These are phyloP conservation scores for Coemansia sp. DNA, from an alignment of 192 early-diverging fungal species.

Conservation along the genomic window DNA sequence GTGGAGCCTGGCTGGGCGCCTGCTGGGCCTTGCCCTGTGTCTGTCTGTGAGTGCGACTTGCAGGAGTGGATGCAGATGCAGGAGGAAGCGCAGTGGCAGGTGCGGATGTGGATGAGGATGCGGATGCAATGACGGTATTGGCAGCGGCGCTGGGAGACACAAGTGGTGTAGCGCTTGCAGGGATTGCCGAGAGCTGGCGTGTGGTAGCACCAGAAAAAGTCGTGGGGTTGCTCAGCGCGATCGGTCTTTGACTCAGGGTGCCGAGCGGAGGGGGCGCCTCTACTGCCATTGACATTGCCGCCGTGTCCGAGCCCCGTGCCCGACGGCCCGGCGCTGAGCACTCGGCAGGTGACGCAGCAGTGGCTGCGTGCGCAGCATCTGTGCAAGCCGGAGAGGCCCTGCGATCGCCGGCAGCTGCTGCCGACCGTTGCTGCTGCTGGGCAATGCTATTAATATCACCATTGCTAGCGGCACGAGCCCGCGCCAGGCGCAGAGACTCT, in stretches of 20 bases:
- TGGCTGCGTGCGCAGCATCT: background rate
- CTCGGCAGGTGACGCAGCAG: background rate
- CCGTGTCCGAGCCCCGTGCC: background rate
- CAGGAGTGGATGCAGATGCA: background rate
- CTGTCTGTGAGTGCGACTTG: constrained; percentile 1
- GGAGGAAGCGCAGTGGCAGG: background rate
- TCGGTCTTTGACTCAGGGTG: background rate
- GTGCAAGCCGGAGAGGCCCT: background rate
- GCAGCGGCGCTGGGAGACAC: background rate
- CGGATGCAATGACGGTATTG: background rate
- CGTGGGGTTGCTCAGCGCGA: background rate
- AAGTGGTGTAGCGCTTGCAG: background rate
- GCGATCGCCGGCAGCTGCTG: background rate
- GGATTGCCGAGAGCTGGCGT: background rate
- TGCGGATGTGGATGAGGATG: background rate
- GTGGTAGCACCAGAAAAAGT: background rate
- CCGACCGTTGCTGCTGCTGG: background rate
- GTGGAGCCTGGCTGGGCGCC: background rate
- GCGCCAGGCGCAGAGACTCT: background rate
- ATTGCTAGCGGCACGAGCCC: background rate
- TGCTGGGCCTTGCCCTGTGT: background rate
- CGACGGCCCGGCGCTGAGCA: background rate
- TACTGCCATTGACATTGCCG: background rate
- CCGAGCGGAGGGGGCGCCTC: background rate
- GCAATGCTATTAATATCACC: background rate